Percentiles rank a stretch among this genome's conserved stretches.
These are phyloP conservation scores for Brachypodium distachyon DNA, from an alignment of 202 grass and related monocot species.

Conservation along the genomic window DNA sequence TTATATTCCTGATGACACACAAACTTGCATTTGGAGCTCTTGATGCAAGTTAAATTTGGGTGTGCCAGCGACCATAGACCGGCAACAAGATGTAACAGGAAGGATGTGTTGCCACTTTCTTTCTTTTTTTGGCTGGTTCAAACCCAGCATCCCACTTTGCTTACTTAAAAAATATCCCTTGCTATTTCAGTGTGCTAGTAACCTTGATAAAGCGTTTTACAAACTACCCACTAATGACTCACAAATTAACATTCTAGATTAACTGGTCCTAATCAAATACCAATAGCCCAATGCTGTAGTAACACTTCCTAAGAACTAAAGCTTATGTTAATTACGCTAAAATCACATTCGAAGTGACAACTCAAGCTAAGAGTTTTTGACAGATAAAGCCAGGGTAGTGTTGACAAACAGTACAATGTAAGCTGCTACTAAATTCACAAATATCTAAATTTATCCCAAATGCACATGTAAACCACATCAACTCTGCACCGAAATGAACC, in stretches of 20 bases:
- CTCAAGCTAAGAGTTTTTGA: not conserved
- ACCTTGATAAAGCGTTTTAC: not conserved
- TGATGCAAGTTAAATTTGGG: not conserved
- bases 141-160: not conserved
- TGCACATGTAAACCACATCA: not conserved
- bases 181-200: not conserved
- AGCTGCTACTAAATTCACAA: not conserved
- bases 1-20: not conserved
- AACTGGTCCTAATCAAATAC: not conserved
- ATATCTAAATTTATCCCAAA: not conserved
- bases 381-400: not conserved
- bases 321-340: not conserved
- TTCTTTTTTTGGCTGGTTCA: not conserved
- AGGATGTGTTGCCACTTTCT: not conserved
- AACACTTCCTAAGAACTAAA: not conserved
- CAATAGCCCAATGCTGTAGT: not conserved
- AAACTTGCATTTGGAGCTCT: not conserved
- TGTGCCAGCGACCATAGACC: not conserved
- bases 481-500: not conserved
- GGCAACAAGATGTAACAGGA: not conserved
- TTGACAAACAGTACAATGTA: not conserved
- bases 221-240: conserved; percentile 3
- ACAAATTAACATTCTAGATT: not conserved
- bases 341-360: not conserved
- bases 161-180: not conserved